These are phyloP conservation scores for Lignosus rhinocerotis DNA, from an alignment of 1,284 basidiomycete genomes.

Conservation along the genomic window DNA sequence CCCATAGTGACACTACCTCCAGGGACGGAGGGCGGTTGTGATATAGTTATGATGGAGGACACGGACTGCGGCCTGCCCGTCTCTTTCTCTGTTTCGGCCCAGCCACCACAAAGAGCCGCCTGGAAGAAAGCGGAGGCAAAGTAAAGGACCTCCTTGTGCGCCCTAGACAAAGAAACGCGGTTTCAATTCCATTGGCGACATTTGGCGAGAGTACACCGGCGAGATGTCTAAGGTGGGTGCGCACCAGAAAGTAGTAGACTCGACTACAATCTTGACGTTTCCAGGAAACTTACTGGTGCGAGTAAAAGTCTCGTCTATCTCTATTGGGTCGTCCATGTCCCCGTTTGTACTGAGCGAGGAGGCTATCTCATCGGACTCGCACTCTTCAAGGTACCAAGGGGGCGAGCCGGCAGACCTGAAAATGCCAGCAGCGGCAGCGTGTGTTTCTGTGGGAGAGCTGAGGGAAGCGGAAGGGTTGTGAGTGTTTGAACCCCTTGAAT, in stretches of 20 bases:
- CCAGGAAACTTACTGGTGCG: constrained; percentile 66
- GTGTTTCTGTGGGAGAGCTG: constrained; percentile 80
- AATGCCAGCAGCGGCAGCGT: constrained; percentile 79
- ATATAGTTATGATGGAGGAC: constrained; percentile 80
- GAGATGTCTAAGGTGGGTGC: constrained; percentile 25
- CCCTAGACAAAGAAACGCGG: constrained; percentile 45
- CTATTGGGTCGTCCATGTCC: constrained; percentile 64
- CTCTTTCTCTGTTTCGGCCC: constrained; percentile 70
- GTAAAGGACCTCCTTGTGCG: constrained; percentile 81
- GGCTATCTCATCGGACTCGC: constrained; percentile 65
- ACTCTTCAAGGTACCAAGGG: constrained; percentile 73
- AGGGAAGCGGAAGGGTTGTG: constrained; percentile 75
- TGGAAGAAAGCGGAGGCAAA: constrained; percentile 88
- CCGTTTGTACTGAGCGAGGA: constrained; percentile 66
- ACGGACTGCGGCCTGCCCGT: constrained; percentile 68
- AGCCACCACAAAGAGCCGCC: constrained; percentile 77
- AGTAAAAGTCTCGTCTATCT: constrained; percentile 73
- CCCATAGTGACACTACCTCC: constrained; percentile 44
- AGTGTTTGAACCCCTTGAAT: constrained; percentile 58
- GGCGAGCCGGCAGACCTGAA: constrained; percentile 77
- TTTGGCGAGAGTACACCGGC: not conserved
- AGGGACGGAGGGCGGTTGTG: constrained; percentile 63
- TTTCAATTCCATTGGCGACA: not conserved
- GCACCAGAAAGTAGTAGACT: constrained; percentile 81
- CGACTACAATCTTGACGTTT: constrained; percentile 83